Base-by-base conservation (phyloP, 495 filamentous ascomycete species). In the Opeltia flavorubescens region DNA sequence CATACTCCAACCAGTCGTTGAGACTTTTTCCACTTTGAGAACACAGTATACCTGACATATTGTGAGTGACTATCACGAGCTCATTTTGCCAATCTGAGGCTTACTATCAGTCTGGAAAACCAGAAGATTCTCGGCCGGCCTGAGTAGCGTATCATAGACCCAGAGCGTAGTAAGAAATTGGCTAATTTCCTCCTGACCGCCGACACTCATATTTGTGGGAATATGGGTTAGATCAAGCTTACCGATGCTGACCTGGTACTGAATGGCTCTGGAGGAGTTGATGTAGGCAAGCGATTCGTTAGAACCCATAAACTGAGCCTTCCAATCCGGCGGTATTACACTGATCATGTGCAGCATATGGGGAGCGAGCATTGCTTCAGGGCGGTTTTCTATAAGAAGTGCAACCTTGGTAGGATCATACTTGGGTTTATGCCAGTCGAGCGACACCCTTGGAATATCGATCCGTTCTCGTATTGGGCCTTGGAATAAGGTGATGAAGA, bases 341-440 rank as follows among this genome's bases (percentile, higher is more conserved):
- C 38, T 41, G 18, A 41, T 20, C 38, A 41, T 41, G 13, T 41
- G 38, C 18, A 41, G 38, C 38, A 41, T 41, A 25, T 41, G 38
- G 1, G 38, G 38, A 8, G 38, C 38, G 25, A 41, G 38, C 38
- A 41, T 41, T 25, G 18, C 15, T 41, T 41, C 38, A 4, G 38
- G 38, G 4, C 38, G 38, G 20, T 41, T 41, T 25, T 41, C 38
- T 17, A 41, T 41, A 12, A 41, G 21, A 2, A 41, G 38, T 23
- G 38, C 38, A 4, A 41, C 38, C 25, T 41, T 41, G 20, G 38
- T 41, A 13, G 20, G 38, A 11, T 41, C 15, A 9, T 41, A 41
- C 11, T 41, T 41, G 38, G 38, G 38, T n/a, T n/a, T 17, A 25
- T 41, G 38, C 6, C 21, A 41, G 21, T 41, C 38, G 11, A 41